Evolutionary conservation across 768 basidiomycete species (phyloP).

Genomic region (Xerocomus spinulosus): DNA sequence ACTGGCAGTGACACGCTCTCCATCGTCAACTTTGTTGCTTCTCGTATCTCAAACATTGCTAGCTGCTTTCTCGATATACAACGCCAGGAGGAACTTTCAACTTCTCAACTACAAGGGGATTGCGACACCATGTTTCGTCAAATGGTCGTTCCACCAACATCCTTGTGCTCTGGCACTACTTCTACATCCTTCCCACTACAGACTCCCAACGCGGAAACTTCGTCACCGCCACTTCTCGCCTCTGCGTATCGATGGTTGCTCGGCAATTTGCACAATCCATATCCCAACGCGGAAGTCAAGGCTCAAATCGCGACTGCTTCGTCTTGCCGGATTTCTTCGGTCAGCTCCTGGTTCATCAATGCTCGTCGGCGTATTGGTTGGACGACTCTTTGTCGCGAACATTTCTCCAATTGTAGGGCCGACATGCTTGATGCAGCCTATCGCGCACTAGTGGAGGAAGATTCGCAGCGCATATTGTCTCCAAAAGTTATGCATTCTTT

Average conservation of each 20-base stretch:
- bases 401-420: conserved; percentile 22
- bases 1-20: not conserved
- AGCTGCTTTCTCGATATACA: conserved; percentile 6
- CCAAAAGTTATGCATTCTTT: conserved; percentile 25
- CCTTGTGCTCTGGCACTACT: not conserved
- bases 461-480: conserved; percentile 7
- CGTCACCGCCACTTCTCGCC: not conserved
- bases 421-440: conserved; percentile 29
- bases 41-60: conserved; percentile 3
- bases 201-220: not conserved
- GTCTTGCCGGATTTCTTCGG: conserved; percentile 19
- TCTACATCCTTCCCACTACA: not conserved
- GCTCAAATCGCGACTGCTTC: conserved; percentile 21
- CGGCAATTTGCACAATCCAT: conserved; percentile 47
- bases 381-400: conserved; percentile 36
- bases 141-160: not conserved
- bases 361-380: conserved; percentile 50
- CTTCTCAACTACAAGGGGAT: not conserved
- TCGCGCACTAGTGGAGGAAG: conserved; percentile 24
- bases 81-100: not conserved
- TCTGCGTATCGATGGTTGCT: conserved; percentile 40
- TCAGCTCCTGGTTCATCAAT: conserved; percentile 48
- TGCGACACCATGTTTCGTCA: conserved; percentile 5
- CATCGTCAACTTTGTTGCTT: not conserved
- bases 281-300: conserved; percentile 35